Percentiles rank a stretch among this genome's conserved stretches.
phyloP scores from a whole-genome alignment of 2,329 filamentous ascomycete genomes.

The Mollisiaceae sp. region DNA sequence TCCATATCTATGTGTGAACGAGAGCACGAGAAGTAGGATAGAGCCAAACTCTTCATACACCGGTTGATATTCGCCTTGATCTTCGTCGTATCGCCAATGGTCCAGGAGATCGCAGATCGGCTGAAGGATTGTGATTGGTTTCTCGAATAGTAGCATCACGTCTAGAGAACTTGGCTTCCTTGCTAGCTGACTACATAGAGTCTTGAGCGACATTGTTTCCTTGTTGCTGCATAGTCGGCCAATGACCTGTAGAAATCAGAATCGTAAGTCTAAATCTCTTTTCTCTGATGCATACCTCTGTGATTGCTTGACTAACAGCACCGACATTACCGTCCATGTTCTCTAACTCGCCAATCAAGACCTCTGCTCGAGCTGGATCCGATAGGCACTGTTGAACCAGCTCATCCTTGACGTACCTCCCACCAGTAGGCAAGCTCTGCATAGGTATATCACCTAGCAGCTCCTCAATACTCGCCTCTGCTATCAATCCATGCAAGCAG shows the following conservation, averaged over 20 bases:
- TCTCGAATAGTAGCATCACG: constrained; percentile 77
- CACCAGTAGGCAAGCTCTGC: constrained; percentile 74
- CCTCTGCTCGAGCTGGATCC: constrained; percentile 76
- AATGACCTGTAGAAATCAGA: constrained; percentile 57
- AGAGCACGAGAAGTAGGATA: constrained; percentile 73
- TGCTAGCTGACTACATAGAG: constrained; percentile 73
- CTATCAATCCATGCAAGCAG: constrained; percentile 83
- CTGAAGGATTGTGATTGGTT: constrained; percentile 69
- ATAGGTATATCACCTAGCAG: constrained; percentile 86
- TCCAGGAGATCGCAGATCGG: constrained; percentile 79
- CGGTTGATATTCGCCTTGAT: constrained; percentile 83
- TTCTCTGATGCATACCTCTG: constrained; percentile 54
- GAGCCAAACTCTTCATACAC: constrained; percentile 87
- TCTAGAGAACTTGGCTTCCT: constrained; percentile 75
- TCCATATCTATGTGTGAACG: constrained; percentile 77
- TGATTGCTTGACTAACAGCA: constrained; percentile 78
- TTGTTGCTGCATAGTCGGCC: constrained; percentile 71
- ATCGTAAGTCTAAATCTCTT: constrained; percentile 40
- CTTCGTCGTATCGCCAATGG: constrained; percentile 80
- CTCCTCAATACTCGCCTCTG: constrained; percentile 75
- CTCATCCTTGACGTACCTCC: constrained; percentile 77
- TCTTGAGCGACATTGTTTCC: constrained; percentile 81
- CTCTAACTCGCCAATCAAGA: constrained; percentile 81
- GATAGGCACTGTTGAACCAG: constrained; percentile 78
- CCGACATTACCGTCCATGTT: constrained; percentile 91